These are phyloP conservation scores for Claviceps monticola DNA, from an alignment of 2,329 filamentous ascomycete genomes.

Conservation along the genomic window DNA sequence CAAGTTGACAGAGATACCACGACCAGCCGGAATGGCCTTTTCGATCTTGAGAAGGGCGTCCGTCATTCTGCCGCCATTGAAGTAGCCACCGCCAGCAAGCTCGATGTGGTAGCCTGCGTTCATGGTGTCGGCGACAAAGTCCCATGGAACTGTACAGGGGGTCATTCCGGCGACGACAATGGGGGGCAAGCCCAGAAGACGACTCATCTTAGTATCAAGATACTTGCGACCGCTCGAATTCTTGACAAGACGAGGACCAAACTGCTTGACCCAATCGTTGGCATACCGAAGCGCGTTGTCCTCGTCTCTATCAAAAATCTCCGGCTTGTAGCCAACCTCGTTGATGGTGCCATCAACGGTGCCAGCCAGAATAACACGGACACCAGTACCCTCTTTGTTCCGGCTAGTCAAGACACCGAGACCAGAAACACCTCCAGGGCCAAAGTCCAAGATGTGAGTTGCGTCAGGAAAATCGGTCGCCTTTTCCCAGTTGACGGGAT, in stretches of 20 bases:
- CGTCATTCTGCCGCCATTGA: conserved; percentile 69
- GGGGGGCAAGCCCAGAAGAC: conserved; percentile 70
- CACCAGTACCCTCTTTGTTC: conserved; percentile 97
- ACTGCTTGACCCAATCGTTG: conserved; percentile 94
- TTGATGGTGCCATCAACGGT: conserved; percentile 79
- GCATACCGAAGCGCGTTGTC: conserved; percentile 91
- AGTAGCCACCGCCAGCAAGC: conserved; percentile 81
- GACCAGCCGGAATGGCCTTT: conserved; percentile 66
- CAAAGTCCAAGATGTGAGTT: conserved; percentile 92
- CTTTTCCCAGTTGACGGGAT: conserved; percentile 91
- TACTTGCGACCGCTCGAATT: conserved; percentile 81
- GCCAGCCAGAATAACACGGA: conserved; percentile 88
- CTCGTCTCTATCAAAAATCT: conserved; percentile 92
- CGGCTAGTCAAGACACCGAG: conserved; percentile 92
- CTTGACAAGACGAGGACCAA: conserved; percentile 82
- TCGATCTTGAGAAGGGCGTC: conserved; percentile 75
- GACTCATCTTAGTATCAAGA: conserved; percentile 93
- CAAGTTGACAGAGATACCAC: conserved; percentile 78
- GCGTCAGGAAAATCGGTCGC: conserved; percentile 83
- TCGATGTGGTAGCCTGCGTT: conserved; percentile 92
- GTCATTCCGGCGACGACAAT: conserved; percentile 93
- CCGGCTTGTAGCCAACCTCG: conserved; percentile 94
- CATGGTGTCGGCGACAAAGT: conserved; percentile 86
- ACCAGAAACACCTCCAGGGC: conserved; percentile 90
- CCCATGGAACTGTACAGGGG: conserved; percentile 75